Conservation (phyloP, 768 basidiomycete species). For the Amanita thiersii region DNA sequence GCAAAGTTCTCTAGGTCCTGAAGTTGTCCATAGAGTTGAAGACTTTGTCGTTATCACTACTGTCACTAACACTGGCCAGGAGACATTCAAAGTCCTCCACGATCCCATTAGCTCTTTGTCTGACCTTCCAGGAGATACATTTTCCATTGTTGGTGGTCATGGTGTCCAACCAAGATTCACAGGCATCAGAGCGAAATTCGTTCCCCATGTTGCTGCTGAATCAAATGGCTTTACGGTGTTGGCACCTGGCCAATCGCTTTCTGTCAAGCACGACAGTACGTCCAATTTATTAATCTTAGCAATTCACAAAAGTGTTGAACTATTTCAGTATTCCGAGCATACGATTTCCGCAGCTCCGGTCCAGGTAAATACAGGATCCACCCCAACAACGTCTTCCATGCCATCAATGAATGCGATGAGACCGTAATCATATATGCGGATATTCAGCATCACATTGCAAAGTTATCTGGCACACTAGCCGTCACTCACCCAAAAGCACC, state of each 20-base stretch:
- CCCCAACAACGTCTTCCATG: conserved; percentile 1
- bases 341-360: conserved; percentile 3
- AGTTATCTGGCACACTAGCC: not conserved
- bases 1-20: not conserved
- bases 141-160: not conserved
- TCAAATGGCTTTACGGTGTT: not conserved
- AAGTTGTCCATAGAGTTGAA: not conserved
- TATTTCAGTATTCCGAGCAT: conserved; percentile 5
- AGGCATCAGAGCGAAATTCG: conserved; percentile 7
- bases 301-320: not conserved
- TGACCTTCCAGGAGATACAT: conserved; percentile 5
- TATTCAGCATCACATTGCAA: not conserved
- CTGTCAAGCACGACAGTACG: conserved; percentile 7
- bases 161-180: conserved; percentile 2
- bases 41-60: conserved; percentile 3
- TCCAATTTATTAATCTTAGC: not conserved
- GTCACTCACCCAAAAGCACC: not conserved
- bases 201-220: conserved; percentile 1
- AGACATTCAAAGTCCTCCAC: conserved; percentile 1
- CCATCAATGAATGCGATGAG: not conserved
- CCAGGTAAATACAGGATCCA: conserved; percentile 3
- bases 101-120: conserved; percentile 5
- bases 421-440: not conserved
- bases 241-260: conserved; percentile 5
- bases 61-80: conserved; percentile 2